Conservation (phyloP, 768 basidiomycete species). For the Suillus plorans region DNA sequence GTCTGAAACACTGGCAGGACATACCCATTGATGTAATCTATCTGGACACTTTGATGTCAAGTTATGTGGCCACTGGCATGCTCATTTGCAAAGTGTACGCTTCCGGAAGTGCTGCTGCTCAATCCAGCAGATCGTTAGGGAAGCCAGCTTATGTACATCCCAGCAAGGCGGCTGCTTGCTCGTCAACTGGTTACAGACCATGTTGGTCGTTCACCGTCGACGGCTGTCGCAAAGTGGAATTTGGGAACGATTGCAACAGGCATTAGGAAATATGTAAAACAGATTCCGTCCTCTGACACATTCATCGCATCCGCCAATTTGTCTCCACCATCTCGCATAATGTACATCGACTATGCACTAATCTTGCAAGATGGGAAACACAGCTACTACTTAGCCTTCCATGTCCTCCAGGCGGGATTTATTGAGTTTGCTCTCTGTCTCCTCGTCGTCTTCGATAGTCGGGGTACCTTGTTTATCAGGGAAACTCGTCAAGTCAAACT, state of each 20-base stretch:
- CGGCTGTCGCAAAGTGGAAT: too few relatives aligned
- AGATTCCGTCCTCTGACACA: neutral
- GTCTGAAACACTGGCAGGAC: too few relatives aligned
- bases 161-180: neutral
- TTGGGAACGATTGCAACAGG: neutral
- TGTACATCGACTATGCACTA: neutral
- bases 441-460: conserved; percentile 39
- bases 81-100: too few relatives aligned
- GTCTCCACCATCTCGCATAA: neutral
- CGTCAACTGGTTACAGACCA: neutral
- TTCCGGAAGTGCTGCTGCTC: too few relatives aligned
- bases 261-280: neutral
- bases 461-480: conserved; percentile 29
- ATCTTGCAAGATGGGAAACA: neutral
- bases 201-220: neutral
- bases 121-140: too few relatives aligned
- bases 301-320: neutral
- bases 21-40: too few relatives aligned
- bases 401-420: conserved; percentile 49
- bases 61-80: too few relatives aligned
- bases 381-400: conserved; percentile 43
- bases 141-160: too few relatives aligned
- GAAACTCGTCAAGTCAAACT: conserved; percentile 60
- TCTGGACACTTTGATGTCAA: too few relatives aligned
- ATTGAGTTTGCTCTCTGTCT: conserved; percentile 31